Percentiles rank a stretch among this genome's conserved stretches.
Conservation (phyloP, 257 asterid species). For the Verbena officinalis region DNA sequence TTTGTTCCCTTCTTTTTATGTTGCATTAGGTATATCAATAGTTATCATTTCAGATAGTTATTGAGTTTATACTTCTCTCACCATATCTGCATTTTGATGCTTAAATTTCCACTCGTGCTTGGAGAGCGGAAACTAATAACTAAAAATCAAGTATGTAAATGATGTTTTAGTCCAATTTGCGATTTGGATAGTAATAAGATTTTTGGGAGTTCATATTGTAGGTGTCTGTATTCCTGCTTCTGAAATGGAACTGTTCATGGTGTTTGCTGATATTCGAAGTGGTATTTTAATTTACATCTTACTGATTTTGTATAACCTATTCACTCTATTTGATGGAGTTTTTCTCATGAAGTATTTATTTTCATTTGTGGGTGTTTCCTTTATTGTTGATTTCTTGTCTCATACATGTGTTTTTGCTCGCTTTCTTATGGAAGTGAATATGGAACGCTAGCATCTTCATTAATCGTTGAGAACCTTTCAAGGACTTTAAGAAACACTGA, state of each 20-base stretch:
- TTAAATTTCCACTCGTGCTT: neutral
- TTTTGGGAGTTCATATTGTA: neutral
- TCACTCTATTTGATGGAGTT: conserved; percentile 5
- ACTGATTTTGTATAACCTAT: conserved; percentile 3
- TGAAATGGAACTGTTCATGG: neutral
- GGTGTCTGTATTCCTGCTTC: neutral
- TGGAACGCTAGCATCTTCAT: neutral
- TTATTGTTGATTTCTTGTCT: conserved; percentile 3
- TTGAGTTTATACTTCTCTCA: conserved; percentile 10
- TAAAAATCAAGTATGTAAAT: too few species aligned
- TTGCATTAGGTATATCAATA: neutral
- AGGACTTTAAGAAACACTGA: neutral
- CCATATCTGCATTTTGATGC: conserved; percentile 2
- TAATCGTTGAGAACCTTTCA: conserved; percentile 2
- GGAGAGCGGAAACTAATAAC: neutral
- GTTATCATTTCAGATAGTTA: neutral
- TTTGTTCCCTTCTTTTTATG: neutral
- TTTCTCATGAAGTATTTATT: conserved; percentile 21
- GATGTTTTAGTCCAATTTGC: too few species aligned
- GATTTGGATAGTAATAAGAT: neutral
- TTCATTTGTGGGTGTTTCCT: conserved; percentile 4
- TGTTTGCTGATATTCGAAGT: conserved; percentile 16
- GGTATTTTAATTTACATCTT: conserved; percentile 1
- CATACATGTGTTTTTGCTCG: neutral
- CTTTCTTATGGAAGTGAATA: conserved; percentile 13